Evolutionary conservation across 495 filamentous ascomycete species (phyloP).

Genomic region (Bryoglossum gracile): DNA sequence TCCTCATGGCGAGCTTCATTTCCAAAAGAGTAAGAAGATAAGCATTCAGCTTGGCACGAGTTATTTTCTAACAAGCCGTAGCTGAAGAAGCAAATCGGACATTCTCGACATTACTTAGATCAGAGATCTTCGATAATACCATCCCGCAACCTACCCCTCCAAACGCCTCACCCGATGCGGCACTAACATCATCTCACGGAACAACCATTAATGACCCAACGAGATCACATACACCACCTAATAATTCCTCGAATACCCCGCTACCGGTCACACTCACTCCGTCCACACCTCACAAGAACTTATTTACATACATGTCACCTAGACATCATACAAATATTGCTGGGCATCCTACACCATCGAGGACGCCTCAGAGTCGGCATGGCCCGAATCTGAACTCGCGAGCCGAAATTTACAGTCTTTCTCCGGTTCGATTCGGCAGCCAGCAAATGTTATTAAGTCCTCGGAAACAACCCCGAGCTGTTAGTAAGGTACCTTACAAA

Average conservation of each 20-base stretch:
- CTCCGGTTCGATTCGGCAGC: conserved; percentile 81
- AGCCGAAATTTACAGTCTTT: conserved; percentile 88
- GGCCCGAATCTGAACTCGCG: conserved; percentile 77
- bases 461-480: conserved; percentile 75
- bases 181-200: conserved; percentile 44
- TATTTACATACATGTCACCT: conserved; percentile 87
- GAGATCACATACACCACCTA: conserved; percentile 75
- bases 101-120: conserved; percentile 79
- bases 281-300: conserved; percentile 92
- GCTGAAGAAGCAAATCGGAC: conserved; percentile 91
- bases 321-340: conserved; percentile 57
- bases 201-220: conserved; percentile 58
- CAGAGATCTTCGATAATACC: conserved; percentile 83
- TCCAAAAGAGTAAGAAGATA: conserved; percentile 71
- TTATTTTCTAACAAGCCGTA: conserved; percentile 43
- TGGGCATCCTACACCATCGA: conserved; percentile 73
- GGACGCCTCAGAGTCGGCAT: conserved; percentile 81
- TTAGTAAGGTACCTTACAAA: conserved; percentile 95
- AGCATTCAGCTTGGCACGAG: background rate
- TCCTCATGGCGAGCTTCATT: conserved; percentile 85
- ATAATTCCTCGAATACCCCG: conserved; percentile 47
- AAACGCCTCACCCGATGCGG: conserved; percentile 55
- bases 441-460: conserved; percentile 89
- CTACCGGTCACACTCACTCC: conserved; percentile 70
- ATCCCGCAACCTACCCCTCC: conserved; percentile 76